These are phyloP conservation scores for Aspergillus homomorphus DNA, from an alignment of 495 filamentous ascomycete species.

Conservation along the genomic window DNA sequence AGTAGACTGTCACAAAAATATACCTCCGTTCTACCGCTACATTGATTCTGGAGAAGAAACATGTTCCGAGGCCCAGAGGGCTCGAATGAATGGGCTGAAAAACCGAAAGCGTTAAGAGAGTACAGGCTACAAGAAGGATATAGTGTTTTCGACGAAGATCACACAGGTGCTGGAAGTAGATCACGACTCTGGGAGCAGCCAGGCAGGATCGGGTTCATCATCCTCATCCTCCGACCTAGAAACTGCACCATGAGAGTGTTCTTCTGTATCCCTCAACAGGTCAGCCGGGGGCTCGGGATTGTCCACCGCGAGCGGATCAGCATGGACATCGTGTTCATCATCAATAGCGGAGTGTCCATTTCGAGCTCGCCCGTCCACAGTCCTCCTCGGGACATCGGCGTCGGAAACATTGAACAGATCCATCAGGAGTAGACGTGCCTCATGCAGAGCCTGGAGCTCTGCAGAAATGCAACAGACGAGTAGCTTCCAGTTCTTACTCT, in stretches of 20 bases:
- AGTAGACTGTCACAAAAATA: no score
- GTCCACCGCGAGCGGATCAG: slow-evolving; percentile 27
- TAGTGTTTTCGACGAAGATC: no score
- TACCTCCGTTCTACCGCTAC: no score
- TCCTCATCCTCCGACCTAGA: slow-evolving; percentile 42
- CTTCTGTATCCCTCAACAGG: slow-evolving; percentile 33
- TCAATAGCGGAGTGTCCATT: no score
- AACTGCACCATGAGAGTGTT: slow-evolving; percentile 21
- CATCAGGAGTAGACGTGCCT: slow-evolving; percentile 64
- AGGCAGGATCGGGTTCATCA: slow-evolving; percentile 49
- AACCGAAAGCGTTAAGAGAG: no score
- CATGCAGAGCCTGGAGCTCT: slow-evolving; percentile 77
- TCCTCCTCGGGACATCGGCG: no score
- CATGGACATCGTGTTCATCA: slow-evolving; percentile 9
- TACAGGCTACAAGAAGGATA: no score
- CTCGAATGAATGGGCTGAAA: no score
- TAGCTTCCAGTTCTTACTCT: slow-evolving; percentile 72
- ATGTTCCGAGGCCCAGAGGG: no score
- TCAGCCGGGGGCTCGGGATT: slow-evolving; percentile 41
- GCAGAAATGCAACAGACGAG: slow-evolving; percentile 85
- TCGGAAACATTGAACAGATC: slow-evolving; percentile 42
- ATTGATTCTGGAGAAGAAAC: no score
- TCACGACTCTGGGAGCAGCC: slow-evolving; percentile 39
- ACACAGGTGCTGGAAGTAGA: no score
- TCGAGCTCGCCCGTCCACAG: no score